Conservation (phyloP, 257 asterid genomes). For the Ilex asprella region DNA sequence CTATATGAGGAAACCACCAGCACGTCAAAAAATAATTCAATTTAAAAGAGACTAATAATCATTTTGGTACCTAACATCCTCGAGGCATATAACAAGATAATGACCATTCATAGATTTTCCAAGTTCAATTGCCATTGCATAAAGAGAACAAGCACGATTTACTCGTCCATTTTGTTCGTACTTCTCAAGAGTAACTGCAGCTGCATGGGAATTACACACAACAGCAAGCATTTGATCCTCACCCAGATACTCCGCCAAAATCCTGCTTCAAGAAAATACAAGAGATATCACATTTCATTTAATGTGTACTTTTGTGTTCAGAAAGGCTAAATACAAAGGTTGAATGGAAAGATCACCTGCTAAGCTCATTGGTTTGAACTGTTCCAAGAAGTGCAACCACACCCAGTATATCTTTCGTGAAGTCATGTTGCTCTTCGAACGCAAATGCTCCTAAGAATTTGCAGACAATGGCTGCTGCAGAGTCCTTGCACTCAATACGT, state of each 20-base stretch:
- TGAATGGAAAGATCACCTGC: constrained; percentile 40
- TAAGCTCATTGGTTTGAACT: constrained; percentile 35
- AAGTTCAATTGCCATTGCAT: constrained; percentile 22
- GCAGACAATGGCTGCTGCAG: constrained; percentile 49
- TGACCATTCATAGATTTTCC: constrained; percentile 25
- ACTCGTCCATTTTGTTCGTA: constrained; percentile 12
- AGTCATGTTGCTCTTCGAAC: constrained; percentile 4
- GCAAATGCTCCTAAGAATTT: constrained; percentile 17
- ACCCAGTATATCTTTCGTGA: constrained; percentile 34
- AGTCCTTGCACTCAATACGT: constrained; percentile 25
- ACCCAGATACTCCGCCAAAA: constrained; percentile 51
- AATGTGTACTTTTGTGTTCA: background rate
- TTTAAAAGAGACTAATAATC: background rate
- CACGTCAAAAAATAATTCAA: too few relatives aligned
- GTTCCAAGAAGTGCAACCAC: constrained; percentile 62
- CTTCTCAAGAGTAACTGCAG: constrained; percentile 30
- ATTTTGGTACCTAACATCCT: constrained; percentile 44
- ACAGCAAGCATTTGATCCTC: constrained; percentile 59
- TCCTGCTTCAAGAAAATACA: constrained; percentile 21
- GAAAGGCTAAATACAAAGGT: background rate
- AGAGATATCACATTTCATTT: background rate
- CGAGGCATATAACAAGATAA: constrained; percentile 39
- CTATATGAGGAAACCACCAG: background rate
- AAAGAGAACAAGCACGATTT: constrained; percentile 12
- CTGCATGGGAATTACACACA: constrained; percentile 43